Conservation (phyloP, 2,329 filamentous ascomycete genomes). For the Calonectria crousiana region DNA sequence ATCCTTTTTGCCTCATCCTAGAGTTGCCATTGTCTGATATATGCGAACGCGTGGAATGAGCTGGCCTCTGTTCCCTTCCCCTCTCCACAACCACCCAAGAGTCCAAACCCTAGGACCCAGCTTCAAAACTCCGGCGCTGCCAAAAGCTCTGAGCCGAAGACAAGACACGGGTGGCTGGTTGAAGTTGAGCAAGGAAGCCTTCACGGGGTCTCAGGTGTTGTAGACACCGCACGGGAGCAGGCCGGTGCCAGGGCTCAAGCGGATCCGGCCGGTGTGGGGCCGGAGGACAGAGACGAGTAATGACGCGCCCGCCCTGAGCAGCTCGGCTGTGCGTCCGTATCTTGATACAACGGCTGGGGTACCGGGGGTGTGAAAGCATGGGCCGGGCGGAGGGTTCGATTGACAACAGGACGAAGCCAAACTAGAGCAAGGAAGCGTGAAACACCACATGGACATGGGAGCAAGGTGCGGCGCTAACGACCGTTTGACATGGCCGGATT, state of each 20-base stretch:
- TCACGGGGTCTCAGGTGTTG: conserved; percentile 7
- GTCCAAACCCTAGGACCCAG: neutral
- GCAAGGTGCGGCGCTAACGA: conserved; percentile 40
- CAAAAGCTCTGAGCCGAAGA: neutral
- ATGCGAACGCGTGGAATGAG: conserved; percentile 5
- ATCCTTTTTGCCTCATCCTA: neutral
- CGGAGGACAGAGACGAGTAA: neutral
- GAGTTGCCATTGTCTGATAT: neutral
- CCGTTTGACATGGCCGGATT: conserved; percentile 36
- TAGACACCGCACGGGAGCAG: neutral
- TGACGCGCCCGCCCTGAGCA: conserved; percentile 14
- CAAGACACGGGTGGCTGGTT: neutral
- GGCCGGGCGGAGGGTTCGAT: conserved; percentile 26
- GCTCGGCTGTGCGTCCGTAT: conserved; percentile 22
- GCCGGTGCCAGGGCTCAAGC: neutral
- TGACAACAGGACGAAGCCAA: conserved; percentile 24
- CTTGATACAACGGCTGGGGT: conserved; percentile 21
- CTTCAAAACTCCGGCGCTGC: neutral
- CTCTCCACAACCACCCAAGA: neutral
- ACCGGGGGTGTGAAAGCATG: conserved; percentile 1
- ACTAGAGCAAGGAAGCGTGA: conserved; percentile 29
- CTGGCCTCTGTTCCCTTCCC: neutral
- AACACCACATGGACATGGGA: conserved; percentile 36
- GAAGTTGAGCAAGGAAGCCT: neutral
- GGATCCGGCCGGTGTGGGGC: conserved; percentile 16